Evolutionary conservation across 2,329 filamentous ascomycete genomes (phyloP).

Genomic region (Acephala macrosclerotiorum): DNA sequence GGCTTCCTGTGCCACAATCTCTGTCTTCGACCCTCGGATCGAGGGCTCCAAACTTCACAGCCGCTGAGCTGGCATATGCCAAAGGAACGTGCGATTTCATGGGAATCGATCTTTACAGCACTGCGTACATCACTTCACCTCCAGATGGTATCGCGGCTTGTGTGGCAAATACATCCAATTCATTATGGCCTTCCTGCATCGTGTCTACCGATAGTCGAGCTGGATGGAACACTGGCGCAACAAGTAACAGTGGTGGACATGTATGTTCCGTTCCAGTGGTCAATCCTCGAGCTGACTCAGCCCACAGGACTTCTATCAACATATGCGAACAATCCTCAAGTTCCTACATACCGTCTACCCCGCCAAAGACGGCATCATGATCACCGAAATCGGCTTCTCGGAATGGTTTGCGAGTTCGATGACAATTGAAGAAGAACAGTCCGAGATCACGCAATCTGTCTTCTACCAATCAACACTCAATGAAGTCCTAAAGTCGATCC

Average conservation of each 20-base stretch:
- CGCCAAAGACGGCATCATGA: constrained; percentile 46
- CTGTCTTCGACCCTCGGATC: constrained; percentile 33
- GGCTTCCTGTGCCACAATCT: constrained; percentile 57
- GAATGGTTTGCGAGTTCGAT: constrained; percentile 55
- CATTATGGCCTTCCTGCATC: constrained; percentile 60
- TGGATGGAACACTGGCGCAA: constrained; percentile 66
- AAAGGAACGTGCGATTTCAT: constrained; percentile 62
- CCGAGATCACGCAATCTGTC: constrained; percentile 51
- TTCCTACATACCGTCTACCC: constrained; percentile 64
- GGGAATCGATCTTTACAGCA: constrained; percentile 64
- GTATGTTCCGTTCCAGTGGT: constrained; percentile 64
- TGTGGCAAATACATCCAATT: constrained; percentile 52
- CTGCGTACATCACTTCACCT: constrained; percentile 57
- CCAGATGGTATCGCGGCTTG: constrained; percentile 55
- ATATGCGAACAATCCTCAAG: too few species aligned
- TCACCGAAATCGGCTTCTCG: constrained; percentile 64
- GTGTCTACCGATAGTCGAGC: constrained; percentile 53
- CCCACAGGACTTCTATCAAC: constrained; percentile 46
- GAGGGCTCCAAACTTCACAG: constrained; percentile 44
- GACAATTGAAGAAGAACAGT: constrained; percentile 52
- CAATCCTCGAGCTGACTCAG: constrained; percentile 61
- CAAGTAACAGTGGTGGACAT: constrained; percentile 54
- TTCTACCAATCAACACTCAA: constrained; percentile 55
- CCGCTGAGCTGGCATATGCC: constrained; percentile 55
- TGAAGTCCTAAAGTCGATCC: constrained; percentile 54